These are phyloP conservation scores for Dothideomycetes sp. DNA, from an alignment of 2,329 filamentous ascomycete species.

Conservation along the genomic window DNA sequence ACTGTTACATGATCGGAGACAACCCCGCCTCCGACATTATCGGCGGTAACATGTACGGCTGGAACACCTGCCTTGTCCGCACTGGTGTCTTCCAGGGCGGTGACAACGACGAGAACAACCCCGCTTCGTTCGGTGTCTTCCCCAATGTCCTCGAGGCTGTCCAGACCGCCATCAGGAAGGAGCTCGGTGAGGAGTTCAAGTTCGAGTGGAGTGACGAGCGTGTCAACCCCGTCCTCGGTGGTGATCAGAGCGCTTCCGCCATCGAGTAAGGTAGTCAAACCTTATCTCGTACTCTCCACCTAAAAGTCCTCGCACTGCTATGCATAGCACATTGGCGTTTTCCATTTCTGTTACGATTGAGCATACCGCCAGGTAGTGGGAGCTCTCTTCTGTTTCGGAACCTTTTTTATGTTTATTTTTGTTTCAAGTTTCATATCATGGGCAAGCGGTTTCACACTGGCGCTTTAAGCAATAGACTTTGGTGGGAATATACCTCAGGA, in stretches of 20 bases:
- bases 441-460: slow-evolving; percentile 3
- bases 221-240: slow-evolving; percentile 56
- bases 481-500: slow-evolving; percentile 5
- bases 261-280: slow-evolving; percentile 36
- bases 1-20: slow-evolving; percentile 69
- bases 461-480: slow-evolving; percentile 5
- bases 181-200: slow-evolving; percentile 64
- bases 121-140: slow-evolving; percentile 68
- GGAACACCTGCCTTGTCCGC: slow-evolving; percentile 70
- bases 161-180: slow-evolving; percentile 53
- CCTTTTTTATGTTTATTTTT: not conserved
- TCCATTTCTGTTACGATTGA: slow-evolving; percentile 4
- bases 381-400: slow-evolving; percentile 1
- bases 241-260: slow-evolving; percentile 40
- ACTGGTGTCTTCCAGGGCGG: slow-evolving; percentile 71
- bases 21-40: slow-evolving; percentile 65
- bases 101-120: slow-evolving; percentile 66
- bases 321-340: slow-evolving; percentile 6
- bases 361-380: slow-evolving; percentile 6
- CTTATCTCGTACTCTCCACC: not conserved
- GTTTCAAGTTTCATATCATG: too few species aligned
- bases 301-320: too few species aligned
- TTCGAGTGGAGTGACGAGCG: slow-evolving; percentile 57
- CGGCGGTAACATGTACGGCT: slow-evolving; percentile 70
- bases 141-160: slow-evolving; percentile 62